phyloP scores from a whole-genome alignment of 2,329 filamentous ascomycete species.

The Tolypocladium sp. region DNA sequence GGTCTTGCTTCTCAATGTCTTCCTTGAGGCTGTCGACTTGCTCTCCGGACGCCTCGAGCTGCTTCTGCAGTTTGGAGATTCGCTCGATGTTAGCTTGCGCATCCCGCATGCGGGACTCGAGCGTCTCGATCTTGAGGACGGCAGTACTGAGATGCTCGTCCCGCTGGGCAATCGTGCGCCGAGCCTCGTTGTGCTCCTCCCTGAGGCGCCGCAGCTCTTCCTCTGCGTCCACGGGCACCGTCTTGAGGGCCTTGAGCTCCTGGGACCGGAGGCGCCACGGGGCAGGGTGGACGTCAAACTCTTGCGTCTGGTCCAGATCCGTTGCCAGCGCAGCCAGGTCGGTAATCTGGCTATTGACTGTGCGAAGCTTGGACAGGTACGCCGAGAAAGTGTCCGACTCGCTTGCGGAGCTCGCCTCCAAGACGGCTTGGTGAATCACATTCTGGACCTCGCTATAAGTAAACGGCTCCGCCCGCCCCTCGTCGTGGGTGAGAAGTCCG shows the following conservation, averaged over 20 bases:
- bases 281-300: conserved; percentile 66
- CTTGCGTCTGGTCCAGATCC: conserved; percentile 63
- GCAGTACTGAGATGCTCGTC: conserved; percentile 81
- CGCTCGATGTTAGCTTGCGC: conserved; percentile 66
- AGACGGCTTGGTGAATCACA: conserved; percentile 46
- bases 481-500: conserved; percentile 54
- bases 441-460: conserved; percentile 57
- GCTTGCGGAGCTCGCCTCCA: conserved; percentile 38
- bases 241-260: conserved; percentile 75
- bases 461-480: conserved; percentile 59
- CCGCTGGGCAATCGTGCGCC: conserved; percentile 59
- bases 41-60: conserved; percentile 43
- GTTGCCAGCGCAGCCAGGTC: conserved; percentile 63
- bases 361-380: conserved; percentile 58
- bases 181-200: conserved; percentile 70
- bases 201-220: conserved; percentile 74
- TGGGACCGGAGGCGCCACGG: conserved; percentile 81
- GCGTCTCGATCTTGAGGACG: conserved; percentile 85
- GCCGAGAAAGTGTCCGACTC: conserved; percentile 63
- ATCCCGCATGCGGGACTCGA: conserved; percentile 80
- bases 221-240: conserved; percentile 71
- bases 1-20: conserved; percentile 57
- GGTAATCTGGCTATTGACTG: conserved; percentile 52
- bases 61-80: conserved; percentile 55
- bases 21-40: conserved; percentile 46